A percentile compares a stretch with the other conserved stretches of the same genome.
phyloP scores from a whole-genome alignment of 2,329 filamentous ascomycete species.

The Fusarium circinatum region DNA sequence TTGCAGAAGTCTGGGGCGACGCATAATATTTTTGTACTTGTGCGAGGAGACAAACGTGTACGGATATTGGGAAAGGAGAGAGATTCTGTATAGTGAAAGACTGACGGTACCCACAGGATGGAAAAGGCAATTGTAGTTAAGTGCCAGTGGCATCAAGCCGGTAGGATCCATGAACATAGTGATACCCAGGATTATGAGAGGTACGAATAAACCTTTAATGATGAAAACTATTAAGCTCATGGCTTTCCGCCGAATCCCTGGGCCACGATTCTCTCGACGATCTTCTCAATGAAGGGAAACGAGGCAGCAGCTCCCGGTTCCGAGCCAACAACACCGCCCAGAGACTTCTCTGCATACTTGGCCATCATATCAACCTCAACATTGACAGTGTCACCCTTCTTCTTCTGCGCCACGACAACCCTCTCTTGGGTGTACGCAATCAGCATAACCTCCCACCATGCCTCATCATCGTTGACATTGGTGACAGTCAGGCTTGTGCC shows the following conservation, averaged over 20 bases:
- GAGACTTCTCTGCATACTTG: conserved; percentile 90
- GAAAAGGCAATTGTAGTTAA: not conserved
- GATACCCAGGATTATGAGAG: conserved; percentile 7
- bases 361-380: conserved; percentile 91
- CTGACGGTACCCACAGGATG: not conserved
- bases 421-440: conserved; percentile 96
- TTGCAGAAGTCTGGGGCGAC: conserved; percentile 78
- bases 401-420: conserved; percentile 84
- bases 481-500: conserved; percentile 95
- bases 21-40: conserved; percentile 42
- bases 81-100: not conserved
- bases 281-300: conserved; percentile 72
- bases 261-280: conserved; percentile 79
- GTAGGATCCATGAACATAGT: not conserved
- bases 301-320: conserved; percentile 59
- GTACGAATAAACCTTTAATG: conserved; percentile 34
- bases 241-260: conserved; percentile 58
- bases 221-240: conserved; percentile 23
- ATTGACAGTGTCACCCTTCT: conserved; percentile 83
- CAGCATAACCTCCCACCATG: conserved; percentile 97
- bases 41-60: not conserved
- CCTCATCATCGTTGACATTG: conserved; percentile 78
- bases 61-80: not conserved
- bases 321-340: conserved; percentile 74
- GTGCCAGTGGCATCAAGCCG: not conserved